Percentiles rank a stretch among this genome's conserved stretches.
Conservation (phyloP, 208 protist genomes). For the Leishmania martiniquensis region DNA sequence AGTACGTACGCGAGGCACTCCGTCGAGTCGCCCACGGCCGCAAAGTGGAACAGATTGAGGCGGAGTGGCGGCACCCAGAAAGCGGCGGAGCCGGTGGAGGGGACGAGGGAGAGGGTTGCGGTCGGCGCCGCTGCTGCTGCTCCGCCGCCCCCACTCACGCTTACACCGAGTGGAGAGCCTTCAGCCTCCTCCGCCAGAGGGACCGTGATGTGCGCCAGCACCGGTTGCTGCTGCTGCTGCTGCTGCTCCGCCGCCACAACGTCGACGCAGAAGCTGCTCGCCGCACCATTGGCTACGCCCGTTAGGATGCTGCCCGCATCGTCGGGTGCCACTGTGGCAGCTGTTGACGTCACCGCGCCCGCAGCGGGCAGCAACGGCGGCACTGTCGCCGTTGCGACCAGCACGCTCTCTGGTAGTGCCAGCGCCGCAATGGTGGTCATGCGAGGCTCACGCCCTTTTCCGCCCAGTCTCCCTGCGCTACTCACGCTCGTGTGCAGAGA, state of each 20-base stretch:
- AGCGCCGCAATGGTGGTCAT: background rate
- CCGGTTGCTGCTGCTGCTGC: constrained; percentile 1
- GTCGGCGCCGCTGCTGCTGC: constrained; percentile 12
- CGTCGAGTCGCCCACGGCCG: constrained; percentile 46
- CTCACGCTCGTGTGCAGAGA: background rate
- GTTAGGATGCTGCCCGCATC: background rate
- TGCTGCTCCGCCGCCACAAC: background rate
- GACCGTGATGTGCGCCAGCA: constrained; percentile 17
- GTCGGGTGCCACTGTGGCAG: background rate
- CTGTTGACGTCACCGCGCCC: too few relatives aligned
- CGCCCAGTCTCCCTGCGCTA: background rate
- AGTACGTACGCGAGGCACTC: constrained; percentile 48
- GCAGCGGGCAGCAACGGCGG: background rate
- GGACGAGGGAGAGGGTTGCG: constrained; percentile 17
- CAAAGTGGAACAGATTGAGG: constrained; percentile 43
- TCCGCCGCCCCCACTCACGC: background rate
- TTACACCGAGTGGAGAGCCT: background rate
- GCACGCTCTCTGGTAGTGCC: background rate
- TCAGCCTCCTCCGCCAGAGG: constrained; percentile 11
- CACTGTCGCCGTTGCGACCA: background rate
- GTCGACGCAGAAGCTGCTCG: background rate
- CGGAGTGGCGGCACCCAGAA: constrained; percentile 23
- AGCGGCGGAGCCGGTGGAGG: constrained; percentile 7
- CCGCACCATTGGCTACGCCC: background rate
- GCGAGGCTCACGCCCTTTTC: background rate